phyloP scores from a whole-genome alignment of 2,329 filamentous ascomycete genomes.

The Cladophialophora immunda region DNA sequence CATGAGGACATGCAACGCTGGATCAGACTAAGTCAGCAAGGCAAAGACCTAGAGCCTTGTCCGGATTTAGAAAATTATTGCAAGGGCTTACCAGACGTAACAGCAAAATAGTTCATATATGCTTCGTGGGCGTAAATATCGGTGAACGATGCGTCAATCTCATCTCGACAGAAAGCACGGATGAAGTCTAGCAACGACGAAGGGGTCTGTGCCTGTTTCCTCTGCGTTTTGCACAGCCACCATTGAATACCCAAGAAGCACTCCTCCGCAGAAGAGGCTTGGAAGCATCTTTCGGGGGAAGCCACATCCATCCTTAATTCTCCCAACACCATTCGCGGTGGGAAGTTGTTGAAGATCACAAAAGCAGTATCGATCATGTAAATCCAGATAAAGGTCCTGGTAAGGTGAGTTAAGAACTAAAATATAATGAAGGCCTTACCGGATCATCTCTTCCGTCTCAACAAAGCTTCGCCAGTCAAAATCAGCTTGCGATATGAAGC shows the following conservation, averaged over 20 bases:
- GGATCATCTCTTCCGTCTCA: slow-evolving; percentile 43
- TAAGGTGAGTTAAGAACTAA: no score
- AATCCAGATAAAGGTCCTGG: slow-evolving; percentile 42
- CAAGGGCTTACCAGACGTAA: slow-evolving; percentile 38
- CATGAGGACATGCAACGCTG: slow-evolving; percentile 15
- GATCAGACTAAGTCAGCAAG: not conserved
- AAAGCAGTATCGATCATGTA: slow-evolving; percentile 45
- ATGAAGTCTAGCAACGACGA: slow-evolving; percentile 38
- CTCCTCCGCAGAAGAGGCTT: slow-evolving; percentile 40
- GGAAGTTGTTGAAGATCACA: slow-evolving; percentile 44
- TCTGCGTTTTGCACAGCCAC: slow-evolving; percentile 36
- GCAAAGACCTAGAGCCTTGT: not conserved
- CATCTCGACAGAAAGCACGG: slow-evolving; percentile 37
- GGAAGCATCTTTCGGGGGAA: slow-evolving; percentile 44
- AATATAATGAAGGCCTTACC: slow-evolving; percentile 27
- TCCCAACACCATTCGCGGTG: slow-evolving; percentile 42
- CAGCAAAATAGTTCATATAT: slow-evolving; percentile 42
- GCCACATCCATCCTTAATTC: slow-evolving; percentile 43
- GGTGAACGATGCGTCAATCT: slow-evolving; percentile 28
- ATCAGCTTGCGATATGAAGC: slow-evolving; percentile 3
- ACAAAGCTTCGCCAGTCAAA: slow-evolving; percentile 34
- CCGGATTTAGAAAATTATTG: not conserved
- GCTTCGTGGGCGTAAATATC: slow-evolving; percentile 34
- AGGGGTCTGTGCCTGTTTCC: slow-evolving; percentile 35
- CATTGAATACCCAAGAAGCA: slow-evolving; percentile 36